These are phyloP conservation scores for Lepidopterella palustris DNA, from an alignment of 495 filamentous ascomycete genomes.

Conservation along the genomic window DNA sequence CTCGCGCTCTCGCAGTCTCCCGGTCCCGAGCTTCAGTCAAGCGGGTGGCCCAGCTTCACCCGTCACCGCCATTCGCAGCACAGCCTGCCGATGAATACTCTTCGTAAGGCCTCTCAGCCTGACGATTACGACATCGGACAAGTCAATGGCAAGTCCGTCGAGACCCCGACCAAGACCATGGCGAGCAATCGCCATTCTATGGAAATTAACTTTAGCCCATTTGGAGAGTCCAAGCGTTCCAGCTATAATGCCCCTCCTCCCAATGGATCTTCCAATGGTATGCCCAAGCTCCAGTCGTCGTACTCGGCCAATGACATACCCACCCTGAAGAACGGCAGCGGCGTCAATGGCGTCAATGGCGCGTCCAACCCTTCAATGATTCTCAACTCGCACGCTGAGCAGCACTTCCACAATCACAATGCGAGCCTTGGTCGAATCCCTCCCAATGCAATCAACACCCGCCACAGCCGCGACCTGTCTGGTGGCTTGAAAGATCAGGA, in stretches of 20 bases:
- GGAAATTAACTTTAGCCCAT: constrained; percentile 42
- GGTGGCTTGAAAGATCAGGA: constrained; percentile 37
- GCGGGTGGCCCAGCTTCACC: constrained; percentile 55
- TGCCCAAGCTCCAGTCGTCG: constrained; percentile 68
- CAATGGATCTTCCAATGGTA: constrained; percentile 26
- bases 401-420: constrained; percentile 77
- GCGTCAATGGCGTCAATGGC: constrained; percentile 33
- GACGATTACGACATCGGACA: constrained; percentile 25
- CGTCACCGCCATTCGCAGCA: constrained; percentile 76
- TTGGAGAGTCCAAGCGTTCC: constrained; percentile 31
- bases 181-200: constrained; percentile 51
- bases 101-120: constrained; percentile 29
- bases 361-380: constrained; percentile 45
- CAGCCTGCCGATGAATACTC: constrained; percentile 63
- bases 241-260: constrained; percentile 47
- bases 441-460: constrained; percentile 50
- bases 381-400: constrained; percentile 60
- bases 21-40: constrained; percentile 49
- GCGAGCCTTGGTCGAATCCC: constrained; percentile 74
- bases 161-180: constrained; percentile 31
- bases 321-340: constrained; percentile 63
- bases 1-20: constrained; percentile 65
- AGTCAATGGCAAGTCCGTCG: constrained; percentile 23
- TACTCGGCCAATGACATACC: constrained; percentile 88
- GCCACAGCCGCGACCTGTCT: constrained; percentile 62